These are phyloP conservation scores for Punica granatum DNA, from an alignment of 345 rosid species.

Conservation along the genomic window DNA sequence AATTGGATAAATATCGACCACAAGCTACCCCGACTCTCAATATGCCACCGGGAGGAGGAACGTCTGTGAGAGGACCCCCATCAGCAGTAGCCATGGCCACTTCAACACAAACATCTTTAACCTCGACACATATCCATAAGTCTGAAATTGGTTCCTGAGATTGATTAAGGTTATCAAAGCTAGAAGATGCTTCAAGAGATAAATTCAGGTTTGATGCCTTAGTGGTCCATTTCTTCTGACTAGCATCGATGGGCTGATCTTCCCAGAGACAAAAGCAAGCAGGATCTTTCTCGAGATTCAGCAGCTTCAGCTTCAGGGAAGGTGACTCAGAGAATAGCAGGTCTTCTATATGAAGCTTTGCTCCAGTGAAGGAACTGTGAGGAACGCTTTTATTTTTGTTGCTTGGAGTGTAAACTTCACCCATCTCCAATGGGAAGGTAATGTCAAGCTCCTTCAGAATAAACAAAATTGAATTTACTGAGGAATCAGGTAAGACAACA, in stretches of 20 bases:
- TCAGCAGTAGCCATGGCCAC: slow-evolving; percentile 94
- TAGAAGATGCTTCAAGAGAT: slow-evolving; percentile 63
- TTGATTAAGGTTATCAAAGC: slow-evolving; percentile 24
- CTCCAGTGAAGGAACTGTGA: slow-evolving; percentile 64
- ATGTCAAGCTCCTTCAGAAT: slow-evolving; percentile 67
- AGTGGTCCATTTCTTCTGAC: slow-evolving; percentile 86
- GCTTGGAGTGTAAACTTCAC: slow-evolving; percentile 28
- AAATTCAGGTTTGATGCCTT: slow-evolving; percentile 61
- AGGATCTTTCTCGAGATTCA: slow-evolving; percentile 93
- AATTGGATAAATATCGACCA: slow-evolving; percentile 70
- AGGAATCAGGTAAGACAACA: slow-evolving; percentile 64
- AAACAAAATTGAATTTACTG: slow-evolving; percentile 62
- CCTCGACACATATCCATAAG: slow-evolving; percentile 80
- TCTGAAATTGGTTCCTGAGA: slow-evolving; percentile 32
- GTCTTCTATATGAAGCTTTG: slow-evolving; percentile 79
- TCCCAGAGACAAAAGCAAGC: slow-evolving; percentile 92
- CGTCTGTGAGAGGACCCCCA: slow-evolving; percentile 60
- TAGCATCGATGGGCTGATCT: slow-evolving; percentile 89
- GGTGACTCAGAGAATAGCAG: slow-evolving; percentile 84
- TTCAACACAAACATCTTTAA: slow-evolving; percentile 56
- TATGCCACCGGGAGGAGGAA: slow-evolving; percentile 98
- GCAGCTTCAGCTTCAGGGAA: slow-evolving; percentile 52
- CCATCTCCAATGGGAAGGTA: slow-evolving; percentile 62
- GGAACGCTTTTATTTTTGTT: slow-evolving; percentile 19
- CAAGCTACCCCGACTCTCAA: slow-evolving; percentile 85